phyloP scores from a whole-genome alignment of 176 grass and related monocot genomes.

The Eremochloa ophiuroides region DNA sequence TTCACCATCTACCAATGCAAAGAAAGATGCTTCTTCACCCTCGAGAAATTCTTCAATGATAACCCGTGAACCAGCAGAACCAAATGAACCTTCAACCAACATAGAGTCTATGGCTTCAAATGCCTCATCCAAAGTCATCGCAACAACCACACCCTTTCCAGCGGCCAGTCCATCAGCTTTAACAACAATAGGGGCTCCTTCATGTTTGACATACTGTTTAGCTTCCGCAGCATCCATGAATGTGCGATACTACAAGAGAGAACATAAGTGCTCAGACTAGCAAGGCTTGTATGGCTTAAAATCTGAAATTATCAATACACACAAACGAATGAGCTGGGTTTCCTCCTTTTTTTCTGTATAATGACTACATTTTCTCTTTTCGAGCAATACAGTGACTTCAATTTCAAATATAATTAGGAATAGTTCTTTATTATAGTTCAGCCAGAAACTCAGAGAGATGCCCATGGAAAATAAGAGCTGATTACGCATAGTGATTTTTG shows the following conservation, averaged over 20 bases:
- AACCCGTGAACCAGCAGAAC: slow-evolving; percentile 76
- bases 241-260: slow-evolving; percentile 54
- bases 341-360: neutral
- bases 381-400: neutral
- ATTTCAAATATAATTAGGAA: neutral
- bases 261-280: slow-evolving; percentile 8
- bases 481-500: neutral
- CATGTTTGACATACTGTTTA: slow-evolving; percentile 60
- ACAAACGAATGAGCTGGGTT: neutral
- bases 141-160: slow-evolving; percentile 78
- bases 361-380: neutral
- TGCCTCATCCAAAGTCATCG: slow-evolving; percentile 70
- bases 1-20: slow-evolving; percentile 89
- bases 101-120: slow-evolving; percentile 71
- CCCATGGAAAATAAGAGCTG: neutral
- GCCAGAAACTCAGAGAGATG: neutral
- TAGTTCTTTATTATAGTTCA: neutral
- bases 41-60: slow-evolving; percentile 82
- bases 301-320: neutral
- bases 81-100: slow-evolving; percentile 72
- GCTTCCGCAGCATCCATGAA: slow-evolving; percentile 62
- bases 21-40: slow-evolving; percentile 95
- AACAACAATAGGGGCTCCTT: slow-evolving; percentile 80
- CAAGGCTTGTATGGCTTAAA: neutral
- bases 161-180: slow-evolving; percentile 88